Base-by-base conservation (phyloP, 176 grass and related monocot species). In the Avena atlantica region DNA sequence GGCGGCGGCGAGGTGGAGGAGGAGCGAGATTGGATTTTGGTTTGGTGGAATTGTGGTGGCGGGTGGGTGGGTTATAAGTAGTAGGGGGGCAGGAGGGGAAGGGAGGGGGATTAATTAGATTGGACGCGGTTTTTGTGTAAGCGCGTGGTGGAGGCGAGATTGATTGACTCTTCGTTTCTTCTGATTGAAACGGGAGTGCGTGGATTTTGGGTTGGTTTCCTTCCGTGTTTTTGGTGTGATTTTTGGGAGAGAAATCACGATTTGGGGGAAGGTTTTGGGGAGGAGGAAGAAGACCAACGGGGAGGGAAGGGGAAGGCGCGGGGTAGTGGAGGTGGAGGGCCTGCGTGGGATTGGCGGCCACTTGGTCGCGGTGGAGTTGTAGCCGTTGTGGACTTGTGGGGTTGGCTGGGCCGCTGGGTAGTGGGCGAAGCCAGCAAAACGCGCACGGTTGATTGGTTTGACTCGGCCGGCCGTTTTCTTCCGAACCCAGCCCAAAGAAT, bases 111-210 rank as follows among this genome's bases (percentile, higher is more conserved):
- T 70, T 44, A 12, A 73, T 21, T 19, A 2, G 42, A 34, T 16
- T 34, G 0, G 72, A 76, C 45, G 73, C 58, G 70, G 83, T 16
- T 31, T 31, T 31, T 64, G 71, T 13, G 70, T 14, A 55, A 56
- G 70, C 82, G 70, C 70, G 74, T 77, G 6, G 74, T 20, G 25
- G 48, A 14, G 29, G 81, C 25, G 31, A 25, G 24, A 25, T 60
- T 8, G 42, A 49, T 16, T 56, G 31, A 36, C 40, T 47, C 8
- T 45, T 70, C 67, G 17, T 67, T 13, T 23, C 34, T 5, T 23
- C 4, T 25, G 58, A 52, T 16, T 21, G 45, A 48, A 65, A 65
- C 62, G 62, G 31, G 31, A 31, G 31, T 3, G 67, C 67, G 8
- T 0, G 6, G 67, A 42, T 70, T 70, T 40, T 70, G 64, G 64